Conservation (phyloP, 345 rosid genomes). For the Salix dunnii region DNA sequence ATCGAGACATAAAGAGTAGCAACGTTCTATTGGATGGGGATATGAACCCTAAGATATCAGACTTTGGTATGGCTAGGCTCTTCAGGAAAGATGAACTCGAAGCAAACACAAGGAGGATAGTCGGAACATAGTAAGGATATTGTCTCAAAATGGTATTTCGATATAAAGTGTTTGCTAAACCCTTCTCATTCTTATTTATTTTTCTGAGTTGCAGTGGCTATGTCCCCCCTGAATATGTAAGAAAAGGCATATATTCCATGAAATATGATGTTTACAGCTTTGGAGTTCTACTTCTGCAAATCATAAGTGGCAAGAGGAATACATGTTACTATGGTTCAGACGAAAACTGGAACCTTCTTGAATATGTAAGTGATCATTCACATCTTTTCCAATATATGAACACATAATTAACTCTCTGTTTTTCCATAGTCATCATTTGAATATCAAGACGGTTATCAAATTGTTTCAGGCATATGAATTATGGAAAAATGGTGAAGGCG, state of each 20-base stretch:
- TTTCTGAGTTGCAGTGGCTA: conserved; percentile 32
- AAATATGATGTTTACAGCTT: conserved; percentile 52
- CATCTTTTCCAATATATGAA: conserved; percentile 9
- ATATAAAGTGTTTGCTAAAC: not conserved
- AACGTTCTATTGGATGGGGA: conserved; percentile 36
- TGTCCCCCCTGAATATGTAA: conserved; percentile 52
- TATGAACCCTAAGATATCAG: conserved; percentile 46
- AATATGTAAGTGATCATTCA: conserved; percentile 9
- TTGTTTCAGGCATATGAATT: conserved; percentile 19
- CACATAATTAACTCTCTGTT: too few relatives aligned
- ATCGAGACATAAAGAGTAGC: conserved; percentile 42
- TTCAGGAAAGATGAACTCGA: conserved; percentile 35
- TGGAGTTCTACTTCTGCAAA: conserved; percentile 50
- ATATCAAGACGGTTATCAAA: not conserved
- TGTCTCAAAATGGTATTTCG: too few relatives aligned
- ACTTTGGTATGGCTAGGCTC: conserved; percentile 43
- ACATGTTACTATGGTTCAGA: conserved; percentile 20
- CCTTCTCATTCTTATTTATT: not conserved
- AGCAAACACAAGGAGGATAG: conserved; percentile 38
- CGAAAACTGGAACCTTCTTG: conserved; percentile 7
- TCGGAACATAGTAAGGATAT: conserved; percentile 40
- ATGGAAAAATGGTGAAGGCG: conserved; percentile 14
- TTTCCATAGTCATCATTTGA: not conserved
- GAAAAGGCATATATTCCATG: conserved; percentile 40
- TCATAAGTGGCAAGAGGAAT: conserved; percentile 42